Percentiles rank a stretch among this genome's conserved stretches.
phyloP scores from a whole-genome alignment of 352 stramenopile genomes.

The Globisporangium viniferum region DNA sequence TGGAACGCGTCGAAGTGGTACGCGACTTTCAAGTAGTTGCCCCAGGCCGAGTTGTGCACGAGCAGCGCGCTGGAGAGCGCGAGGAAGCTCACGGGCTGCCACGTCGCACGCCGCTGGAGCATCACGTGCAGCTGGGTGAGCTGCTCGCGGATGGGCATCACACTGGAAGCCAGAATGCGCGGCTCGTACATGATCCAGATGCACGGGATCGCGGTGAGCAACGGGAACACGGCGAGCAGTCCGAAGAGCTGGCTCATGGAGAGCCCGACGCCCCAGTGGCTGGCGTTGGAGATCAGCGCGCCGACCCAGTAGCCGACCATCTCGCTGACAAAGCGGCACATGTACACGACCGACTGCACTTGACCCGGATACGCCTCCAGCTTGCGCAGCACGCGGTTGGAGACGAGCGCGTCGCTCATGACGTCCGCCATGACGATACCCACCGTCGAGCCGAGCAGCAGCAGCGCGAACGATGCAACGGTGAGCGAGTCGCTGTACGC shows the following conservation, averaged over 20 bases:
- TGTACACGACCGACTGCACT: slow-evolving; percentile 66
- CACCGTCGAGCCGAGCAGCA: slow-evolving; percentile 66
- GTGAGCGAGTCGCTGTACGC: slow-evolving; percentile 34
- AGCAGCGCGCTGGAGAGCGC: slow-evolving; percentile 58
- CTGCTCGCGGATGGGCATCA: slow-evolving; percentile 34
- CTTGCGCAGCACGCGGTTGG: slow-evolving; percentile 48
- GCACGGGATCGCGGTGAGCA: slow-evolving; percentile 56
- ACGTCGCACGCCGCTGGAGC: slow-evolving; percentile 66
- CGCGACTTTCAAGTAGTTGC: slow-evolving; percentile 73
- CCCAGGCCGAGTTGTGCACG: slow-evolving; percentile 76
- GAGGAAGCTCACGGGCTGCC: slow-evolving; percentile 73
- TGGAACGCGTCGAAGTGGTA: slow-evolving; percentile 74
- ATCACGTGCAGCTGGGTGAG: slow-evolving; percentile 48
- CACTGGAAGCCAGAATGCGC: slow-evolving; percentile 6
- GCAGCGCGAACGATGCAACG: slow-evolving; percentile 59
- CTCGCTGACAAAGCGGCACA: slow-evolving; percentile 76
- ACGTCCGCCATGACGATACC: slow-evolving; percentile 82
- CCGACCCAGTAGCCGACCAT: slow-evolving; percentile 76
- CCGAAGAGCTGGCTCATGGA: slow-evolving; percentile 66
- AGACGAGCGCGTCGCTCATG: slow-evolving; percentile 75
- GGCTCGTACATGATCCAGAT: slow-evolving; percentile 62
- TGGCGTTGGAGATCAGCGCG: slow-evolving; percentile 54
- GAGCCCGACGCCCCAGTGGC: slow-evolving; percentile 48
- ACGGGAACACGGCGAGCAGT: slow-evolving; percentile 50
- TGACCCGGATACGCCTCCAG: slow-evolving; percentile 37